Percentiles rank a stretch among this genome's conserved stretches.
These are phyloP conservation scores for Nakaseomyces bracarensis DNA, from an alignment of 1,139 yeast genomes.

Conservation along the genomic window DNA sequence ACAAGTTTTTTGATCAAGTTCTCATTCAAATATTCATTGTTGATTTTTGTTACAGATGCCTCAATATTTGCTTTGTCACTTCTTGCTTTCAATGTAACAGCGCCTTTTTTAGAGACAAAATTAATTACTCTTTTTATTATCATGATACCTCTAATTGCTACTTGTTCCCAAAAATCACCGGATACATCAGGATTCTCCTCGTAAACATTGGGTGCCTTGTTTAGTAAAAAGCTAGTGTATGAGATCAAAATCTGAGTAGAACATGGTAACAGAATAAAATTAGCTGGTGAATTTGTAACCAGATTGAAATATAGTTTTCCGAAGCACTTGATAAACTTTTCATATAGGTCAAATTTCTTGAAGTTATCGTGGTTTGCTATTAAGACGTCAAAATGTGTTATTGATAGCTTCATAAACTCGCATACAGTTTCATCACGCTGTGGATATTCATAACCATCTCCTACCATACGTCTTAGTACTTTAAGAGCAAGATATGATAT, in stretches of 20 bases:
- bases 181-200: conserved; percentile 38
- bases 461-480: conserved; percentile 60
- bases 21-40: conserved; percentile 49
- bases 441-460: conserved; percentile 69
- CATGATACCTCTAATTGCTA: conserved; percentile 62
- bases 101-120: conserved; percentile 58
- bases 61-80: conserved; percentile 55
- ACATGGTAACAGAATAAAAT: conserved; percentile 61
- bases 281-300: conserved; percentile 43
- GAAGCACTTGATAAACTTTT: conserved; percentile 64
- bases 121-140: conserved; percentile 58
- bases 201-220: conserved; percentile 55
- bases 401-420: conserved; percentile 51
- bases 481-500: conserved; percentile 73
- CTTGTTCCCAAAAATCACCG: conserved; percentile 66
- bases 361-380: conserved; percentile 47
- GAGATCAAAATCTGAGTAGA: conserved; percentile 53
- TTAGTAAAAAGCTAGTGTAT: conserved; percentile 50
- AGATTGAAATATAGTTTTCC: conserved; percentile 62
- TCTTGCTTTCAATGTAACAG: conserved; percentile 52
- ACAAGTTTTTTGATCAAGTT: conserved; percentile 50
- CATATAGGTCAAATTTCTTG: conserved; percentile 46
- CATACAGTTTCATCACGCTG: conserved; percentile 47
- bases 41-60: conserved; percentile 45
- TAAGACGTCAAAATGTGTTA: conserved; percentile 53